Conservation (phyloP, 2,329 filamentous ascomycete genomes). For the Diaporthe velutina region DNA sequence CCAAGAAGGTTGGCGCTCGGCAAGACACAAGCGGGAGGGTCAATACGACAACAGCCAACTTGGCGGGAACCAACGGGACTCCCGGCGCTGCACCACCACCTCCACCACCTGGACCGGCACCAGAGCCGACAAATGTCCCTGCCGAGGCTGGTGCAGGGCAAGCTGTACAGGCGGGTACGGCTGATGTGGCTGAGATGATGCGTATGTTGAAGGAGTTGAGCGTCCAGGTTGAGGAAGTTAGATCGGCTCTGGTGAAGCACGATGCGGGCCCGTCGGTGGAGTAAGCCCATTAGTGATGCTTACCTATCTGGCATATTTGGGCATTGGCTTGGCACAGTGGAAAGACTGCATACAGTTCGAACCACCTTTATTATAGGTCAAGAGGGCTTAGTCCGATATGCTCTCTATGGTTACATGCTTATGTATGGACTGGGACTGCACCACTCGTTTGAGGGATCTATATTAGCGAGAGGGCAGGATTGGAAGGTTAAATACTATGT, state of each 20-base stretch:
- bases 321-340: not conserved
- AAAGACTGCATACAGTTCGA: not conserved
- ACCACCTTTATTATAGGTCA: not conserved
- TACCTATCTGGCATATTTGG: not conserved
- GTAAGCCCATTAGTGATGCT: not conserved
- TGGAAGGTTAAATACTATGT: not conserved
- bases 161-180: not conserved
- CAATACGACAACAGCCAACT: not conserved
- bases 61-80: not conserved
- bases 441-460: not conserved
- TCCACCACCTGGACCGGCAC: not conserved
- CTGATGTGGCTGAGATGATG: conserved; percentile 30
- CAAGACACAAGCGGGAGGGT: not conserved
- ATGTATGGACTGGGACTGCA: not conserved
- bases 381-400: not conserved
- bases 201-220: conserved; percentile 33
- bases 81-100: not conserved
- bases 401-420: not conserved
- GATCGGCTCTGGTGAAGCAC: conserved; percentile 28
- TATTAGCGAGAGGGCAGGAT: not conserved
- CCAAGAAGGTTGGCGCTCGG: conserved; percentile 4
- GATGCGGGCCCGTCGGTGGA: not conserved
- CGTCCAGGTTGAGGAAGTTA: conserved; percentile 33
- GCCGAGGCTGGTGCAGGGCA: not conserved
- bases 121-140: not conserved